Evolutionary conservation across 2,329 filamentous ascomycete species (phyloP).

Genomic region (Penicillium brasilianum): DNA sequence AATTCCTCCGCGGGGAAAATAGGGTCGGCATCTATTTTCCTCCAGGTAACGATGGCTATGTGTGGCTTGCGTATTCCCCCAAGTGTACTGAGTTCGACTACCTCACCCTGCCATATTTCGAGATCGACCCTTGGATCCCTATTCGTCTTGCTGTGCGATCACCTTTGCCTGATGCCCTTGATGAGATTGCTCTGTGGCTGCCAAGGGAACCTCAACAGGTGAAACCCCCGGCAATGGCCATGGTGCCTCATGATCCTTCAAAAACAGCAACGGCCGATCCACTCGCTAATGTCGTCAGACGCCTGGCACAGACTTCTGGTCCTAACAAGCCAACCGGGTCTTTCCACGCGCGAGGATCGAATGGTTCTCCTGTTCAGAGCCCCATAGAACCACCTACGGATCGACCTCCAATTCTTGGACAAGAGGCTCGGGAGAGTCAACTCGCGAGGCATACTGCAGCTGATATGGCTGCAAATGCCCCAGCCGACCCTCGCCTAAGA

Average conservation of each 20-base stretch:
- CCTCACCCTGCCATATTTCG: constrained; percentile 20
- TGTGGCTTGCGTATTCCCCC: constrained; percentile 39
- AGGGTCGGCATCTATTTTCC: constrained; percentile 40
- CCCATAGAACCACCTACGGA: neutral
- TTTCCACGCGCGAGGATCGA: neutral
- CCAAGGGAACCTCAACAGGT: neutral
- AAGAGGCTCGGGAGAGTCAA: neutral
- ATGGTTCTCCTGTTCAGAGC: neutral
- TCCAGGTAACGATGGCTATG: constrained; percentile 11
- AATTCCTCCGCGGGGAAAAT: constrained; percentile 33
- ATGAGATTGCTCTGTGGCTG: neutral
- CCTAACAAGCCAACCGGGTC: neutral
- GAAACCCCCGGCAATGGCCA: neutral
- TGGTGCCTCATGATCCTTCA: neutral
- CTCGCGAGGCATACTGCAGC: neutral
- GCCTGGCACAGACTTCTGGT: neutral
- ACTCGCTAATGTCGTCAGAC: neutral
- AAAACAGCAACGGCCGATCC: neutral
- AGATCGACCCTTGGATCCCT: constrained; percentile 18
- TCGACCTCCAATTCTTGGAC: neutral
- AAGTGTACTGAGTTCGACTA: constrained; percentile 34
- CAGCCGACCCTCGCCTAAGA: constrained; percentile 3
- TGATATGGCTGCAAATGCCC: neutral
- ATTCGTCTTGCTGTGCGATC: constrained; percentile 31
- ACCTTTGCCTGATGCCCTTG: constrained; percentile 19